These are phyloP conservation scores for Encephalitozoon romaleae DNA, from an alignment of 371 early-diverging fungal genomes.

Conservation along the genomic window DNA sequence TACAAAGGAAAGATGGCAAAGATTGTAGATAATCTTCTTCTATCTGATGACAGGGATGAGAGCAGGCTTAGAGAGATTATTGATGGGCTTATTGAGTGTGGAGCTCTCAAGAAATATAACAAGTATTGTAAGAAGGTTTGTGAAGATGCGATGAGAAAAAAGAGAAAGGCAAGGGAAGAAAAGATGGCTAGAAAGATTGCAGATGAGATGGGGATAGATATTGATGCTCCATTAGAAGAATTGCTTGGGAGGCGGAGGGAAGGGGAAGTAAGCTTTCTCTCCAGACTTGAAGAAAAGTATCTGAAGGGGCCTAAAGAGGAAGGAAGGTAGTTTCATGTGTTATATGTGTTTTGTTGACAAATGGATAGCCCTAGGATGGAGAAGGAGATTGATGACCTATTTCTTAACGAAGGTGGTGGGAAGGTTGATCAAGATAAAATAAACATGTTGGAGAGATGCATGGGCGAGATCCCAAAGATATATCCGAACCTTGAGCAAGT, in stretches of 20 bases:
- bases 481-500: slow-evolving; percentile 21
- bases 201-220: slow-evolving; percentile 28
- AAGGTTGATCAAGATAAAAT: slow-evolving; percentile 17
- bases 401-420: background rate
- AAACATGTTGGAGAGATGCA: slow-evolving; percentile 9
- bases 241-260: slow-evolving; percentile 6
- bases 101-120: slow-evolving; percentile 32
- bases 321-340: background rate
- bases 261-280: slow-evolving; percentile 26
- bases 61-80: slow-evolving; percentile 42
- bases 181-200: slow-evolving; percentile 42
- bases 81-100: slow-evolving; percentile 10
- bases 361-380: slow-evolving; percentile 26
- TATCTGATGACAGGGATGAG: slow-evolving; percentile 51
- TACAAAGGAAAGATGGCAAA: slow-evolving; percentile 52
- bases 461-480: background rate
- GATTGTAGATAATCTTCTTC: slow-evolving; percentile 44
- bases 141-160: background rate
- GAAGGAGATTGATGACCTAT: slow-evolving; percentile 47
- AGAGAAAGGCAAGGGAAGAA: slow-evolving; percentile 38
- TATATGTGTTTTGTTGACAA: background rate
- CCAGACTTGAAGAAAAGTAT: slow-evolving; percentile 38
- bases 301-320: background rate
- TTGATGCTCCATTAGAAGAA: background rate
- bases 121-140: slow-evolving; percentile 22